Evolutionary conservation across 257 asterid species (phyloP), one percentile per base, ranked within the genome.

Genomic region (Solanum paucissectum): DNA sequence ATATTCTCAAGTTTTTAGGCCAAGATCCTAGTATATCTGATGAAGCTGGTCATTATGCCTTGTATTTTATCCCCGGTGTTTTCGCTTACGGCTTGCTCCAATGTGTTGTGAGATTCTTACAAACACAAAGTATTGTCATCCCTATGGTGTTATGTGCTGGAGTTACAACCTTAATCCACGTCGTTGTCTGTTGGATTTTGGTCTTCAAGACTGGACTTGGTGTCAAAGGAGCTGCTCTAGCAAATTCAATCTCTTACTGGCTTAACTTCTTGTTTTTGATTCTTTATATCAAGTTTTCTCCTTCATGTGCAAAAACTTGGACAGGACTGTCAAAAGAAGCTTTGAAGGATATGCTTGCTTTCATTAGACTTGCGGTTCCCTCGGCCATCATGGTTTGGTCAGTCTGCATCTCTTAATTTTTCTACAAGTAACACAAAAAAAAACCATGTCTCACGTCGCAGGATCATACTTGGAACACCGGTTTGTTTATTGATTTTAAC

Each of bases 351-450:
- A 85, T 96, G 49, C 75, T 91, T 38, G 68, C 16, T 87, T 96
- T 93, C 77, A 37, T 96, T 66, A 91, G 90, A 86, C 98, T 96
- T 55, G 99, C 95, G 10, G 86, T 96, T 88, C 99, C 99, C 89
- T 96, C 99, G 0, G 96, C 99, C 36, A 69, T 96, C 86, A 96
- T 96, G 99, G 93, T 95, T 38, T 95, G 99, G 98, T 93, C 88
- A 83, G 90, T 69, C 36, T 58, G 9, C 62, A 9, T 25, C 14
- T 20, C 27, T 49, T 11, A n/a, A 6, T 23, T 33, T 69, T 10
- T 25, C 33, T 20, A 5, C 2, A 44, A 75, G 11, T 23, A 37
- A 68, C 72, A 12, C 6, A 16, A 29, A 29, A 18, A 23, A 23
- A 49, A 6, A 5, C 5, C 5, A 36, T 5, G 20, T 20, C 12